These are phyloP conservation scores for Colletotrichum aenigma DNA, from an alignment of 2,329 filamentous ascomycete genomes.

Conservation along the genomic window DNA sequence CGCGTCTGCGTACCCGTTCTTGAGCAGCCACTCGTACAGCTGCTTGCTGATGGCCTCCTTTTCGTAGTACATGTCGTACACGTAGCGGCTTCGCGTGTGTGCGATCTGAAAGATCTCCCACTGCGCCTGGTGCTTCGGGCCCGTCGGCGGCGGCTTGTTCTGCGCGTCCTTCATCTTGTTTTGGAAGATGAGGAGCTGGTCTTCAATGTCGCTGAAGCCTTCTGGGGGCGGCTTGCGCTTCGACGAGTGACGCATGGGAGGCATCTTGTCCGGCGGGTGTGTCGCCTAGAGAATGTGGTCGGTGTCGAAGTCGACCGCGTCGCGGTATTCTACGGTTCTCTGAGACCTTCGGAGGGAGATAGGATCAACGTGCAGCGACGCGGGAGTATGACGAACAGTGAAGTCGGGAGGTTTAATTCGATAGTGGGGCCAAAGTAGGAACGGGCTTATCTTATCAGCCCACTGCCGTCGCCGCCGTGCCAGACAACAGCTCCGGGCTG, in stretches of 20 bases:
- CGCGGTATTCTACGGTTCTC: neutral
- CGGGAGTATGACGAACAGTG: neutral
- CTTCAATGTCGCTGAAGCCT: constrained; percentile 87
- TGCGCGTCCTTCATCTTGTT: constrained; percentile 97
- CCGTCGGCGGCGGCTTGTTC: constrained; percentile 82
- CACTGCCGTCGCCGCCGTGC: neutral
- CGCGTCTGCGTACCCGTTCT: constrained; percentile 94
- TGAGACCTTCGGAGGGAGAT: neutral
- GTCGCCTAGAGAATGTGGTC: no score
- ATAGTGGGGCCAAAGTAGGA: neutral
- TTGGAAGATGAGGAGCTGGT: constrained; percentile 81
- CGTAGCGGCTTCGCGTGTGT: constrained; percentile 89
- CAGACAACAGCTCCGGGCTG: neutral
- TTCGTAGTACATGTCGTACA: constrained; percentile 98
- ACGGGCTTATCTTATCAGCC: neutral
- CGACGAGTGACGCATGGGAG: constrained; percentile 74
- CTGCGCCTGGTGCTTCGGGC: constrained; percentile 83
- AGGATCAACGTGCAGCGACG: neutral
- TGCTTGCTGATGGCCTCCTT: constrained; percentile 93
- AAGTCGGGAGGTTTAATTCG: neutral
- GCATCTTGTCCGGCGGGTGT: constrained; percentile 57
- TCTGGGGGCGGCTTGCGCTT: constrained; percentile 84
- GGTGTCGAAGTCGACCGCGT: neutral
- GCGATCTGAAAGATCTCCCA: constrained; percentile 99
- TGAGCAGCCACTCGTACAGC: constrained; percentile 94